Percentiles rank a stretch among this genome's conserved stretches.
These are phyloP conservation scores for Fragilaria crotonensis DNA, from an alignment of 108 stramenopile species.

Conservation along the genomic window DNA sequence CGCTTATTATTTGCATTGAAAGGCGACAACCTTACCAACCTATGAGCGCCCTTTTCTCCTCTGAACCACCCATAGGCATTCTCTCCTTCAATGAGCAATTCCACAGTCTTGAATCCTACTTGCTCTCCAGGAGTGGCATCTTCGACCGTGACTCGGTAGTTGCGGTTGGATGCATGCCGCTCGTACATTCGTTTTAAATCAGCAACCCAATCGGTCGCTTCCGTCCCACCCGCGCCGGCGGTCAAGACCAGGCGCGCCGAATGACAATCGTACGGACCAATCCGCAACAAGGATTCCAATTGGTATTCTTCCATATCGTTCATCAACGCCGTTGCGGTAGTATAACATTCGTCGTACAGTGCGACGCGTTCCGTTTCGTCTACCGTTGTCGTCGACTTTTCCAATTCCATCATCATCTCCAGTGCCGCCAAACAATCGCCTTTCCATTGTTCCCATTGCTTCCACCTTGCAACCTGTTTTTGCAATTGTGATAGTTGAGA, in stretches of 20 bases:
- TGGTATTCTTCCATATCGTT: slow-evolving; percentile 51
- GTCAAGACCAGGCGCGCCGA: slow-evolving; percentile 85
- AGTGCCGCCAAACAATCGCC: slow-evolving; percentile 46
- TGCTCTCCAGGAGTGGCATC: slow-evolving; percentile 63
- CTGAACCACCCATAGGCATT: slow-evolving; percentile 83
- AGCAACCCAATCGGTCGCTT: slow-evolving; percentile 90
- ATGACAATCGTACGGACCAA: slow-evolving; percentile 56
- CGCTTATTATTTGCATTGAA: slow-evolving; percentile 94
- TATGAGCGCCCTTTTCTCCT: slow-evolving; percentile 92
- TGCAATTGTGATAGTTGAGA: slow-evolving; percentile 34
- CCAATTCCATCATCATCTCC: slow-evolving; percentile 42
- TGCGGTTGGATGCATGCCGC: slow-evolving; percentile 55
- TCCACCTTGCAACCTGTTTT: slow-evolving; percentile 24
- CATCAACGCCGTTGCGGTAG: slow-evolving; percentile 25
- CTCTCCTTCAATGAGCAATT: slow-evolving; percentile 52
- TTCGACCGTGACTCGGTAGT: slow-evolving; percentile 43
- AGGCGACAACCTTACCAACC: slow-evolving; percentile 85
- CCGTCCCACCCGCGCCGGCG: slow-evolving; percentile 97
- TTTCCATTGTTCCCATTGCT: slow-evolving; percentile 39
- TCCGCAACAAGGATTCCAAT: slow-evolving; percentile 44
- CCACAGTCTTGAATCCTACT: slow-evolving; percentile 86
- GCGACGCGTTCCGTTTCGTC: slow-evolving; percentile 38
- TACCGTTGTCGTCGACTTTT: neutral
- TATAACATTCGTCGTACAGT: slow-evolving; percentile 37
- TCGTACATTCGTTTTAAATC: slow-evolving; percentile 80